Conservation (phyloP, 2,329 filamentous ascomycete genomes). For the Aspergillus costaricaensis region DNA sequence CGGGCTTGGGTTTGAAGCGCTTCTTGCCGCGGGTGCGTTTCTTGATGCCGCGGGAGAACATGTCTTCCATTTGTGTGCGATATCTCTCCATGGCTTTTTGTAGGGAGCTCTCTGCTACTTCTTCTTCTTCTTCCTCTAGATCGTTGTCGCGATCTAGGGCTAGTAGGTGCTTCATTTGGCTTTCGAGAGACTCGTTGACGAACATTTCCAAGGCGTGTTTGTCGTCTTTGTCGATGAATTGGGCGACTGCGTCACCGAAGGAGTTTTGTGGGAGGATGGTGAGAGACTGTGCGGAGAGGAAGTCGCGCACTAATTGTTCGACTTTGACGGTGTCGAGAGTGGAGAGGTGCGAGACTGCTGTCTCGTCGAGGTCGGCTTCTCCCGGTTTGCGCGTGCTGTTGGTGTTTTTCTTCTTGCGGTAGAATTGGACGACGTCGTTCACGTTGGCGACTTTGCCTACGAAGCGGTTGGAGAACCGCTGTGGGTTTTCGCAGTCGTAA, state of each 20-base stretch:
- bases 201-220: conserved; percentile 87
- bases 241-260: conserved; percentile 87
- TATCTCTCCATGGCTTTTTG: conserved; percentile 73
- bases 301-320: conserved; percentile 84
- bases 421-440: conserved; percentile 90
- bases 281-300: conserved; percentile 80
- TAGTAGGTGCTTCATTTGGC: conserved; percentile 70
- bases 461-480: conserved; percentile 93
- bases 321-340: conserved; percentile 78
- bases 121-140: conserved; percentile 67
- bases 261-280: conserved; percentile 91
- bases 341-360: conserved; percentile 61
- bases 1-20: conserved; percentile 73
- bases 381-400: conserved; percentile 49
- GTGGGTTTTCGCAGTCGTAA: conserved; percentile 92
- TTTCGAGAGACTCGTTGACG: conserved; percentile 69
- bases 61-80: conserved; percentile 67
- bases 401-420: conserved; percentile 75
- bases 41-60: conserved; percentile 66
- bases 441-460: conserved; percentile 87
- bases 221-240: conserved; percentile 94
- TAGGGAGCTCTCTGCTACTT: conserved; percentile 65
- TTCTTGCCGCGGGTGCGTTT: conserved; percentile 56
- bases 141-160: conserved; percentile 67
- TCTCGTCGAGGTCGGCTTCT: conserved; percentile 61